Percentiles rank a stretch among this genome's conserved stretches.
Evolutionary conservation across 495 filamentous ascomycete genomes (phyloP).

Genomic region (Talaromyces stipitatus): DNA sequence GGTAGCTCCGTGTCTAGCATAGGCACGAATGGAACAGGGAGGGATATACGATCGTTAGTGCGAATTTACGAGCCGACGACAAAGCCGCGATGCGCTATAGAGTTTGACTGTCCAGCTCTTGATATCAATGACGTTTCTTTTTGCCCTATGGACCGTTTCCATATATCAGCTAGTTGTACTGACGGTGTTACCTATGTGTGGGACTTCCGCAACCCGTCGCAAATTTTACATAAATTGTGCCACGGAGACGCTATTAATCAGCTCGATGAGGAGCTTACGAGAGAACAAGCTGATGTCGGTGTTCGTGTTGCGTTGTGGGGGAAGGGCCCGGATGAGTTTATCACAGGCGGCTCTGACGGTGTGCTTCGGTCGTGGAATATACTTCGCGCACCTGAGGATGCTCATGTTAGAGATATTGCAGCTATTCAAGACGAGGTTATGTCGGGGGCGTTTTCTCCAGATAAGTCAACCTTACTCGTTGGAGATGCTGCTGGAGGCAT

Average conservation of each 20-base stretch:
- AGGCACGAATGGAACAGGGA: slow-evolving; percentile 19
- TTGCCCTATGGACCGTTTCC: slow-evolving; percentile 37
- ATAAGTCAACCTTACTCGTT: slow-evolving; percentile 62
- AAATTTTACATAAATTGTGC: slow-evolving; percentile 55
- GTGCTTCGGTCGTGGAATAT: slow-evolving; percentile 83
- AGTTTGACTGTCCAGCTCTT: slow-evolving; percentile 62
- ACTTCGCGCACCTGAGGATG: slow-evolving; percentile 47
- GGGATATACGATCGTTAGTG: slow-evolving; percentile 38
- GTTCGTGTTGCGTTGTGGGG: slow-evolving; percentile 81
- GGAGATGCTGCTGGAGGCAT: slow-evolving; percentile 71
- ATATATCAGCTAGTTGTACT: slow-evolving; percentile 78
- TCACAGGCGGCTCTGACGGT: slow-evolving; percentile 88
- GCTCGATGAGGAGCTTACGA: slow-evolving; percentile 41
- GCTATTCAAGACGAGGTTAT: slow-evolving; percentile 42
- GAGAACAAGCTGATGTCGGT: slow-evolving; percentile 70
- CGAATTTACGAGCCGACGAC: slow-evolving; percentile 40
- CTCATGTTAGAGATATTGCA: slow-evolving; percentile 53
- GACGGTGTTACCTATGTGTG: slow-evolving; percentile 78
- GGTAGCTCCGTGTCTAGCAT: slow-evolving; percentile 46
- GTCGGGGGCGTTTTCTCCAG: slow-evolving; percentile 63
- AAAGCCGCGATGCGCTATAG: slow-evolving; percentile 18
- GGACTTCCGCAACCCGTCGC: slow-evolving; percentile 56
- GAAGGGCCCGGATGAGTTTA: slow-evolving; percentile 57
- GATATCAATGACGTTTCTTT: slow-evolving; percentile 83
- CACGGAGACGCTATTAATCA: slow-evolving; percentile 66